Base-by-base conservation (phyloP, 495 filamentous ascomycete species). In the Hapsidospora chrysogenum region DNA sequence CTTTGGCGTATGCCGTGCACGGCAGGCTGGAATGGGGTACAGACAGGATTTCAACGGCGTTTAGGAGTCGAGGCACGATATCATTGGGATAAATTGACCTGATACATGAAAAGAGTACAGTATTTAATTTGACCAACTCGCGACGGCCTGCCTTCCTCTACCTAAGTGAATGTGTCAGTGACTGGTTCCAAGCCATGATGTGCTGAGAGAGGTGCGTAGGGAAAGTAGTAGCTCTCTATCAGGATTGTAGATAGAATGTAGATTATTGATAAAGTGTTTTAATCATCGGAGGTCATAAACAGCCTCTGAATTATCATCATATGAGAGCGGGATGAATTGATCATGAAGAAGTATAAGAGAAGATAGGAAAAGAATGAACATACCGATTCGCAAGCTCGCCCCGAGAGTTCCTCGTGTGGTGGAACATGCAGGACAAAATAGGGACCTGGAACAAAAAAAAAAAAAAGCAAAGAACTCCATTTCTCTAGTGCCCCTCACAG, bases 281-380 rank as follows among this genome's bases (percentile, higher is more conserved):
- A 61, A 61, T 59, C 58, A 61, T 54, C 17, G 43, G 41, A 37
- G n/a, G 38, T 64, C 56, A 64, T 60, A 60, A 64, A 64, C 60
- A 64, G 57, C 60, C 58, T 64, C 54, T 48, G 37, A 42, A 40
- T 49, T 43, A 42, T 60, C 54, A 56, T 56, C 47, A 56, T 51
- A 31, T 13, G 16, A 23, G n/a, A 17, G 9, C 7, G 30, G 16
- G n/a, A n/a, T n/a, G n/a, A 22, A 37, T 22, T 35, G 17, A 35
- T 35, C 32, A 35, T 35, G 32, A 39, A 23, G 13, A 17, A 11
- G 22, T 32, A 15, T 20, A 23, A 15, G 10, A 28, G 23, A 14
- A 18, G 29, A 27, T 20, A 11, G 17, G 9, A 17, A 22, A 27
- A 23, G 10, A 36, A 9, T 11, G 23, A 22, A 45, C 46, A 42